Percentiles rank a stretch among this genome's conserved stretches.
These are phyloP conservation scores for Clonostachys chloroleuca DNA, from an alignment of 2,329 filamentous ascomycete species.

Conservation along the genomic window DNA sequence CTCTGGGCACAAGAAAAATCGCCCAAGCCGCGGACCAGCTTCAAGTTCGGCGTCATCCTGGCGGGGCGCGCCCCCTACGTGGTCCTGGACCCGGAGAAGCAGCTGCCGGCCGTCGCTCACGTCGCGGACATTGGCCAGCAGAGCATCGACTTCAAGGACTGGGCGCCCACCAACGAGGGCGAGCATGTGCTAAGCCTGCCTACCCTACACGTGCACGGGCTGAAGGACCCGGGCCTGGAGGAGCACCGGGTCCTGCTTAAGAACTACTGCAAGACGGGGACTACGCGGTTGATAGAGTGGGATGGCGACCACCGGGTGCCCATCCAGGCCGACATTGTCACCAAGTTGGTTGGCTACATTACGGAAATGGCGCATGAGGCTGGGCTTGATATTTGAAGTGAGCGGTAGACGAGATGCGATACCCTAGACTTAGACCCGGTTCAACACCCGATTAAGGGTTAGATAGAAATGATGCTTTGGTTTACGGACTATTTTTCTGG, in stretches of 20 bases:
- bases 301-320: slow-evolving; percentile 68
- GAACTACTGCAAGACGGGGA: slow-evolving; percentile 54
- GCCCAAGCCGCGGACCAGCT: slow-evolving; percentile 5
- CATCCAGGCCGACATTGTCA: slow-evolving; percentile 62
- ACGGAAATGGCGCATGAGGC: slow-evolving; percentile 12
- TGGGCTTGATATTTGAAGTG: not conserved
- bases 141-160: slow-evolving; percentile 15
- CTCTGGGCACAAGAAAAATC: slow-evolving; percentile 58
- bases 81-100: slow-evolving; percentile 13
- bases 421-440: too few species aligned
- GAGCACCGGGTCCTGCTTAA: slow-evolving; percentile 42
- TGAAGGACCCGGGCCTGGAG: slow-evolving; percentile 58
- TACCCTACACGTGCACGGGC: slow-evolving; percentile 34
- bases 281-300: slow-evolving; percentile 63
- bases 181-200: slow-evolving; percentile 21
- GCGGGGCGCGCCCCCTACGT: slow-evolving; percentile 24
- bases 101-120: slow-evolving; percentile 50
- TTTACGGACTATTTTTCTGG: too few species aligned
- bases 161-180: slow-evolving; percentile 43
- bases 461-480: too few species aligned
- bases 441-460: too few species aligned
- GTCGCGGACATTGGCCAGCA: slow-evolving; percentile 13
- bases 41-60: slow-evolving; percentile 28
- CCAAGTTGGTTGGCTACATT: slow-evolving; percentile 21
- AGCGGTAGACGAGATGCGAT: too few species aligned